Conservation (phyloP, 257 asterid genomes). For the Solanum dulcamara region DNA sequence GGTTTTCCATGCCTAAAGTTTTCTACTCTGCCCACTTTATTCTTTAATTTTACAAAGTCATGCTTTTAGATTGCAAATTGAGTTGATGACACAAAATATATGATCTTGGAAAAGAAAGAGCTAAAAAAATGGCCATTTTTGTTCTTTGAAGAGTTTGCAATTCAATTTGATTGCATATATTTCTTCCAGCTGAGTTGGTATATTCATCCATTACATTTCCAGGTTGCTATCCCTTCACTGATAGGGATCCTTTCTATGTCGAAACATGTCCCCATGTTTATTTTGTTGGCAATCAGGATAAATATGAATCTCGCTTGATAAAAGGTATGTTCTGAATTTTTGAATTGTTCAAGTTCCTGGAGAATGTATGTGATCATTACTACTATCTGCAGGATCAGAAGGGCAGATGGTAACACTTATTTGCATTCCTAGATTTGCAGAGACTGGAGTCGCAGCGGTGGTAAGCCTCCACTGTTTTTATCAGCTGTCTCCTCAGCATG, state of each 20-base stretch:
- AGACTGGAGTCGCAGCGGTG: constrained; percentile 81
- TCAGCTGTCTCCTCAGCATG: background rate
- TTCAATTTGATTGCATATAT: background rate
- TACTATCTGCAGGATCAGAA: constrained; percentile 52
- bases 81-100: background rate
- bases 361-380: background rate
- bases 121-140: background rate
- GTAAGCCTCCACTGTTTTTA: constrained; percentile 33
- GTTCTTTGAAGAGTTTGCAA: background rate
- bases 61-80: background rate
- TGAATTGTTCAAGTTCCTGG: background rate
- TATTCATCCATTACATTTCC: constrained; percentile 1
- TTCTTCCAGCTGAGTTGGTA: background rate
- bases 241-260: constrained; percentile 85
- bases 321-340: constrained; percentile 34
- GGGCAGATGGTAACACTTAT: constrained; percentile 75
- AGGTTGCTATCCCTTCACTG: constrained; percentile 97
- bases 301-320: constrained; percentile 46
- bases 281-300: constrained; percentile 84
- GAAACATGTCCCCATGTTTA: constrained; percentile 94
- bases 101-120: background rate
- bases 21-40: background rate
- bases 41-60: background rate
- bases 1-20: background rate
- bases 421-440: constrained; percentile 73